phyloP scores from a whole-genome alignment of 2,329 filamentous ascomycete genomes.

The Ilyonectria mors-panacis region DNA sequence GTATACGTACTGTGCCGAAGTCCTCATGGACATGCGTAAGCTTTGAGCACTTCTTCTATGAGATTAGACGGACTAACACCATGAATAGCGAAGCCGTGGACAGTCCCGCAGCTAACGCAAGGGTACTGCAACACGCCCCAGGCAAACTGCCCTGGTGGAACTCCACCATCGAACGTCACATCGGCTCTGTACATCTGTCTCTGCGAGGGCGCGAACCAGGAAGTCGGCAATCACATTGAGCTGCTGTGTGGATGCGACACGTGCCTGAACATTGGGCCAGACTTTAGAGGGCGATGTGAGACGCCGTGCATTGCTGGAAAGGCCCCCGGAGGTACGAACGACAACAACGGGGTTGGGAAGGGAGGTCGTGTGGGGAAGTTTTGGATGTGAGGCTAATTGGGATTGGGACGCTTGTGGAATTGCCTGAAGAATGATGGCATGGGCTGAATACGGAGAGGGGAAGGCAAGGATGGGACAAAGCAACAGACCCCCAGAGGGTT shows the following conservation, averaged over 20 bases:
- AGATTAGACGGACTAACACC: neutral
- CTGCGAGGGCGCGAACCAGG: constrained; percentile 52
- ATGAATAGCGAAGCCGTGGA: constrained; percentile 53
- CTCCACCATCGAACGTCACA: constrained; percentile 50
- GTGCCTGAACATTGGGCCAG: constrained; percentile 57
- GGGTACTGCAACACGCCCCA: constrained; percentile 58
- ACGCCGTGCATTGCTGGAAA: constrained; percentile 52
- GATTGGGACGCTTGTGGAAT: neutral
- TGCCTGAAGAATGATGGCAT: neutral
- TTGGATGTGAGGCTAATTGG: constrained; percentile 12
- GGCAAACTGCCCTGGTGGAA: constrained; percentile 50
- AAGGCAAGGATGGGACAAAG: neutral
- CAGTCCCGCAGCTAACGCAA: constrained; percentile 49
- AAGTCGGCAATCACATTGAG: constrained; percentile 53
- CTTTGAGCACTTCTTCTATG: neutral
- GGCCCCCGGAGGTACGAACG: neutral
- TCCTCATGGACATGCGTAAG: constrained; percentile 56
- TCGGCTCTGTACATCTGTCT: constrained; percentile 58
- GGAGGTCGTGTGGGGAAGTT: neutral
- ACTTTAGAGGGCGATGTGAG: constrained; percentile 58
- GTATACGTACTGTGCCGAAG: constrained; percentile 59
- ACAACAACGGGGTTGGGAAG: neutral
- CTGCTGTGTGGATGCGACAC: constrained; percentile 58
- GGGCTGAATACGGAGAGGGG: neutral
- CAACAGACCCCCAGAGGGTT: neutral